Conservation (phyloP, 805 yeast genomes). For the Yarrowia deformans region DNA sequence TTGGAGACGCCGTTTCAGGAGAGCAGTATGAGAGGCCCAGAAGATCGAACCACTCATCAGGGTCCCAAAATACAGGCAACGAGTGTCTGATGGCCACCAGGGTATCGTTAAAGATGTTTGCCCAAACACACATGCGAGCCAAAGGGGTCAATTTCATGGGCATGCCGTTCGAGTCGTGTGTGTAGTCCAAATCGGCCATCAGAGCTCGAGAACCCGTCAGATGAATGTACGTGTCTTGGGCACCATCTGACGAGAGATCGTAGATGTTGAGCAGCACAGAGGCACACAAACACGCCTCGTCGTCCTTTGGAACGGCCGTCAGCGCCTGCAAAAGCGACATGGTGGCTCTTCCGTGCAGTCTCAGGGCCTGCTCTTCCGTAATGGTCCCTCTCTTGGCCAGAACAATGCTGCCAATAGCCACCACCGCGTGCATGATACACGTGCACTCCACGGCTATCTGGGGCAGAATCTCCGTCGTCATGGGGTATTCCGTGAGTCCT, state of each 20-base stretch:
- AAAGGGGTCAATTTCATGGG: constrained; percentile 15
- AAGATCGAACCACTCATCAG: constrained; percentile 34
- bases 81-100: constrained; percentile 35
- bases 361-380: constrained; percentile 21
- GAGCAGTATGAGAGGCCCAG: constrained; percentile 6
- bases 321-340: constrained; percentile 24
- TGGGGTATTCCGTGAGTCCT: constrained; percentile 29
- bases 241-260: constrained; percentile 30
- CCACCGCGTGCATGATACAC: constrained; percentile 36
- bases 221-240: constrained; percentile 31
- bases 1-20: constrained; percentile 18
- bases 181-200: constrained; percentile 20
- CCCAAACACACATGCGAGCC: constrained; percentile 31
- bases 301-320: constrained; percentile 27
- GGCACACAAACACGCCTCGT: constrained; percentile 35
- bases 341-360: constrained; percentile 33
- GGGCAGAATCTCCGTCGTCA: constrained; percentile 29
- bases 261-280: constrained; percentile 31
- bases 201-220: constrained; percentile 25
- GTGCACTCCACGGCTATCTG: constrained; percentile 27
- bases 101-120: constrained; percentile 30
- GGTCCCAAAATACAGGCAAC: constrained; percentile 29
- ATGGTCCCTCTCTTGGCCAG: constrained; percentile 30
- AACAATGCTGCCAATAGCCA: constrained; percentile 26
- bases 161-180: constrained; percentile 2